phyloP scores from a whole-genome alignment of 208 protist genomes.

The Trypanosoma theileri region DNA sequence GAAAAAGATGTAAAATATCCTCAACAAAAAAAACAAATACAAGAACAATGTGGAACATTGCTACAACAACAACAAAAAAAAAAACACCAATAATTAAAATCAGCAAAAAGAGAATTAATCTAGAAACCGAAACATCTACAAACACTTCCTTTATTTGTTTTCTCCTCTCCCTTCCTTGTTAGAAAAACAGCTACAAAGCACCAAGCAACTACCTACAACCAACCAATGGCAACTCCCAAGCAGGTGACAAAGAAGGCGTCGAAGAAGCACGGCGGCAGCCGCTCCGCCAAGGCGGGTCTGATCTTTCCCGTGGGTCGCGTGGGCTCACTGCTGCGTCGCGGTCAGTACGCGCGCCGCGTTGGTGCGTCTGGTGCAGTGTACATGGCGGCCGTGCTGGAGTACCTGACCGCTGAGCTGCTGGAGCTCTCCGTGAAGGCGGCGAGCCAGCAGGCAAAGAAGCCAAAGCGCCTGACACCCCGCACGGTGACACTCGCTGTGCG shows the following conservation, averaged over 20 bases:
- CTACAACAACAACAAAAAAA: background rate
- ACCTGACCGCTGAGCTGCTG: slow-evolving; percentile 90
- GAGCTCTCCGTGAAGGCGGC: slow-evolving; percentile 85
- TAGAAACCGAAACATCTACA: too few relatives aligned
- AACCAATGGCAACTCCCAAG: slow-evolving; percentile 62
- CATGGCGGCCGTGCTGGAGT: slow-evolving; percentile 99
- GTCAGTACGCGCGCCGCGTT: slow-evolving; percentile 96
- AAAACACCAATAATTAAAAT: background rate
- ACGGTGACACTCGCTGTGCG: slow-evolving; percentile 74
- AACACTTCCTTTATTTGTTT: too few relatives aligned
- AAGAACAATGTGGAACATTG: background rate
- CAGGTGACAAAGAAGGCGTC: slow-evolving; percentile 67
- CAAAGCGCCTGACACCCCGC: slow-evolving; percentile 68
- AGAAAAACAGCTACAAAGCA: too few relatives aligned
- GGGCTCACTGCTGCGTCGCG: slow-evolving; percentile 94
- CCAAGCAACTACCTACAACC: background rate
- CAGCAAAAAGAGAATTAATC: too few relatives aligned
- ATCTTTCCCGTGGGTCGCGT: slow-evolving; percentile 99
- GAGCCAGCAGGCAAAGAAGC: slow-evolving; percentile 64
- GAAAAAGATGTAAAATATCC: slow-evolving; percentile 8
- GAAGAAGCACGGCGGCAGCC: slow-evolving; percentile 70
- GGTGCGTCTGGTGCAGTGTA: slow-evolving; percentile 98
- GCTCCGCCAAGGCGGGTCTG: slow-evolving; percentile 96
- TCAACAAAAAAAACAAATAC: slow-evolving; percentile 16
- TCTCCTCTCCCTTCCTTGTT: too few relatives aligned